Evolutionary conservation across 73 alveolate genomes (phyloP).

Genomic region (Effrenium voratum): DNA sequence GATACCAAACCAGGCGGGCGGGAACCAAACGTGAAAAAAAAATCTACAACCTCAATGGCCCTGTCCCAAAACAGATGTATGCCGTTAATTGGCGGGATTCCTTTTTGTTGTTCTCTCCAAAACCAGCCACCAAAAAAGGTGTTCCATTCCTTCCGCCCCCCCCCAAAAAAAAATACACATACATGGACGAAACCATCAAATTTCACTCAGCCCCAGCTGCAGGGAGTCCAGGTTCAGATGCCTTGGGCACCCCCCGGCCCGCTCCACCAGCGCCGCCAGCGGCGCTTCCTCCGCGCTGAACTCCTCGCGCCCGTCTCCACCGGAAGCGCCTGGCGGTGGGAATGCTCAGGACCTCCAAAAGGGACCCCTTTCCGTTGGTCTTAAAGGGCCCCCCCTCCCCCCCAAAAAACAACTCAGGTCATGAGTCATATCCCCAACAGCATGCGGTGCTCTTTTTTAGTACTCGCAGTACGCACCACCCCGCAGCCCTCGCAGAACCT

Average conservation of each 20-base stretch:
- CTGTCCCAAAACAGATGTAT: too few species aligned
- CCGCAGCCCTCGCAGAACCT: too few species aligned
- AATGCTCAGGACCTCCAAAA: neutral
- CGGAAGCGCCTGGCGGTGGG: neutral
- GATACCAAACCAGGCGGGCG: too few species aligned
- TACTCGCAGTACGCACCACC: neutral
- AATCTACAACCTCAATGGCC: too few species aligned
- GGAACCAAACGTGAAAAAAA: too few species aligned
- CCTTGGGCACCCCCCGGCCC: slow-evolving; percentile 37
- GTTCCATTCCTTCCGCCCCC: neutral
- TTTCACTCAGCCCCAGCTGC: neutral
- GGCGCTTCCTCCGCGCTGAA: slow-evolving; percentile 22
- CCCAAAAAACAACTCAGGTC: neutral
- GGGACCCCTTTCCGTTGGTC: neutral
- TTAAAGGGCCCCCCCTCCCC: neutral
- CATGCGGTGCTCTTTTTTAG: neutral
- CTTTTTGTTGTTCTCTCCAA: neutral
- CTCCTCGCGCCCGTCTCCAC: too few species aligned
- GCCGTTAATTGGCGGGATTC: neutral
- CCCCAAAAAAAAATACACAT: too few species aligned
- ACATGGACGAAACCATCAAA: neutral
- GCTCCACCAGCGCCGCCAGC: slow-evolving; percentile 45
- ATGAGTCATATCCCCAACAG: neutral
- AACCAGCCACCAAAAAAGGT: neutral
- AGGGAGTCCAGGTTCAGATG: slow-evolving; percentile 44